phyloP scores from a whole-genome alignment of 192 early-diverging fungal species.

The Coemansia sp. region DNA sequence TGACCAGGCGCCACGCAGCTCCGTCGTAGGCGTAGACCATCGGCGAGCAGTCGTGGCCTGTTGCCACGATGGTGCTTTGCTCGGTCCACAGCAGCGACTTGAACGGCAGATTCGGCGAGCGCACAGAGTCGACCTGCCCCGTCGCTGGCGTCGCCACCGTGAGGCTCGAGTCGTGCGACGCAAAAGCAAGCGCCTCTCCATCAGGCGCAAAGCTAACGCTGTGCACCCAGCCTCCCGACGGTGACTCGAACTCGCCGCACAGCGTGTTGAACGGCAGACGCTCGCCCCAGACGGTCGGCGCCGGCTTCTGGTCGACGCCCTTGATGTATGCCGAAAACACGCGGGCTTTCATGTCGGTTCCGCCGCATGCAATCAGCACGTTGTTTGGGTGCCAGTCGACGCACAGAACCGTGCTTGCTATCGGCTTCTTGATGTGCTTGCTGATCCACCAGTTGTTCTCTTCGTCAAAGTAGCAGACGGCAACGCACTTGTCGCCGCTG shows the following conservation, averaged over 20 bases:
- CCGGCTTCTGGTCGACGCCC: slow-evolving; percentile 87
- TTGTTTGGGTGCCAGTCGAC: slow-evolving; percentile 98
- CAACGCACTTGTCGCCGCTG: slow-evolving; percentile 86
- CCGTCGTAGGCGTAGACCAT: slow-evolving; percentile 69
- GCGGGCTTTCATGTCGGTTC: slow-evolving; percentile 85
- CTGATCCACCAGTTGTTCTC: slow-evolving; percentile 96
- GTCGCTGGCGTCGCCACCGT: slow-evolving; percentile 71
- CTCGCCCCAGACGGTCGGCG: slow-evolving; percentile 89
- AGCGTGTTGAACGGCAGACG: slow-evolving; percentile 91
- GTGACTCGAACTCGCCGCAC: slow-evolving; percentile 80
- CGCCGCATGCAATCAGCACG: slow-evolving; percentile 87
- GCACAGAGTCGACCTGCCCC: slow-evolving; percentile 62
- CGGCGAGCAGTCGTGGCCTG: slow-evolving; percentile 93
- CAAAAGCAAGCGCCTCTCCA: slow-evolving; percentile 83
- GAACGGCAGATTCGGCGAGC: slow-evolving; percentile 71
- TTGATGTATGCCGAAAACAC: slow-evolving; percentile 96
- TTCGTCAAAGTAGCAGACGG: slow-evolving; percentile 94
- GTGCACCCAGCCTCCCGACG: slow-evolving; percentile 88
- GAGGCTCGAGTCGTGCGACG: slow-evolving; percentile 81
- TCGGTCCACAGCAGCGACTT: slow-evolving; percentile 75
- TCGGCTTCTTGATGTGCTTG: slow-evolving; percentile 94
- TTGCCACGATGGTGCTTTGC: slow-evolving; percentile 76
- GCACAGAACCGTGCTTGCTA: slow-evolving; percentile 83
- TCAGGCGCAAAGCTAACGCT: slow-evolving; percentile 83
- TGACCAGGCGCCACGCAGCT: slow-evolving; percentile 48